These are phyloP conservation scores for Microglena sp. DNA, from an alignment of 139 green algal genomes.

Conservation along the genomic window DNA sequence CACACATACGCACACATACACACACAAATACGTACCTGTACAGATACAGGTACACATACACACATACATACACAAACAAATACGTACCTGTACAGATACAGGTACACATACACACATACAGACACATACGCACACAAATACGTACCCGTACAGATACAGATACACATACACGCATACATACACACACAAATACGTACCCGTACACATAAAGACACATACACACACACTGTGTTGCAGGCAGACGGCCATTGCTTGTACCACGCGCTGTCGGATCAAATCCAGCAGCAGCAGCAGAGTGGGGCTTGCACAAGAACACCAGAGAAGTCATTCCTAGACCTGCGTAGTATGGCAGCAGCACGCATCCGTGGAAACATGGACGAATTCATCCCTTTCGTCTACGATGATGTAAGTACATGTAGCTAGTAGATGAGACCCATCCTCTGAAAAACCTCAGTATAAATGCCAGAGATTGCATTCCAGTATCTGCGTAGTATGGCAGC, in stretches of 20 bases:
- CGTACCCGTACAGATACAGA: neutral
- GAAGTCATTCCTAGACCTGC: slow-evolving; percentile 47
- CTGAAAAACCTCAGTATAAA: neutral
- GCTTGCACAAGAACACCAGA: too few relatives aligned
- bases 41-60: neutral
- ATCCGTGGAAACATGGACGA: slow-evolving; percentile 62
- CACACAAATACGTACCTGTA: too few relatives aligned
- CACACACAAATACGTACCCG: neutral
- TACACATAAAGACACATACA: neutral
- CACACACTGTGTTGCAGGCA: slow-evolving; percentile 29
- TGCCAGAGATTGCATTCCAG: too few relatives aligned
- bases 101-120: neutral
- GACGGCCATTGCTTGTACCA: slow-evolving; percentile 94
- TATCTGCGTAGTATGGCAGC: slow-evolving; percentile 56
- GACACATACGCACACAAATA: too few relatives aligned
- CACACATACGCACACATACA: too few relatives aligned
- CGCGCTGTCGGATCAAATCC: slow-evolving; percentile 79
- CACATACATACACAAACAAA: neutral
- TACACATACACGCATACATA: neutral
- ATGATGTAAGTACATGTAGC: slow-evolving; percentile 6
- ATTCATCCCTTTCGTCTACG: slow-evolving; percentile 26
- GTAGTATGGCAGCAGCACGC: slow-evolving; percentile 52
- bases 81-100: neutral
- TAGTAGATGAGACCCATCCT: slow-evolving; percentile 3
- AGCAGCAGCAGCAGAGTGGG: slow-evolving; percentile 9